Conservation (phyloP, 2,329 filamentous ascomycete species). For the Penicillium sp. region DNA sequence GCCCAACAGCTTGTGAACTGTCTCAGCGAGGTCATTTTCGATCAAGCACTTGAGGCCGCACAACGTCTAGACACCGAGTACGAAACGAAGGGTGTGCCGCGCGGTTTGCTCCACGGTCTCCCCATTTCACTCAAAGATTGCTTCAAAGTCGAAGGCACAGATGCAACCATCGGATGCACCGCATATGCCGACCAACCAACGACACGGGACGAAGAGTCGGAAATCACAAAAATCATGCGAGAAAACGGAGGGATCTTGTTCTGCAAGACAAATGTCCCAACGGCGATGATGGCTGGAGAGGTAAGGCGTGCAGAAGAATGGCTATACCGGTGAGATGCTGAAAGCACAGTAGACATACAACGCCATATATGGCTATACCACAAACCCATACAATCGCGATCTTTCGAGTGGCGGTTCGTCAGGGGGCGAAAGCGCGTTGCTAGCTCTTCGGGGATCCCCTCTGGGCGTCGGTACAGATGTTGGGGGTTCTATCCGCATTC, state of each 20-base stretch:
- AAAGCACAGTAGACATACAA: slow-evolving; percentile 42
- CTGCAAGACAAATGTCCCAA: slow-evolving; percentile 57
- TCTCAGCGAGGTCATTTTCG: slow-evolving; percentile 49
- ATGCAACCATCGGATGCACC: slow-evolving; percentile 18
- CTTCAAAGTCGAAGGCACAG: slow-evolving; percentile 52
- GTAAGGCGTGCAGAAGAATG: neutral
- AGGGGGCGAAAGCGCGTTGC: slow-evolving; percentile 56
- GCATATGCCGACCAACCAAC: neutral
- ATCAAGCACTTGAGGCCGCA: slow-evolving; percentile 54
- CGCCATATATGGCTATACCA: slow-evolving; percentile 51
- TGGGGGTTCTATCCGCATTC: slow-evolving; percentile 56
- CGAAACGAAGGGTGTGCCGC: slow-evolving; percentile 47
- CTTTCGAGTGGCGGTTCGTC: slow-evolving; percentile 56
- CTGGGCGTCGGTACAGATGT: slow-evolving; percentile 59
- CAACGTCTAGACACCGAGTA: slow-evolving; percentile 54
- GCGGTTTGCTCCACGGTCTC: slow-evolving; percentile 67
- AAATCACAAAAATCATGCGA: neutral
- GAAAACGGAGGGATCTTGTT: slow-evolving; percentile 52
- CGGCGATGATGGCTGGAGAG: slow-evolving; percentile 44
- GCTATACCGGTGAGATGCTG: neutral
- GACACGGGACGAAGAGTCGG: neutral
- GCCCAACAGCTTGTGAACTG: slow-evolving; percentile 19
- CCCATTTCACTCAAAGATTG: slow-evolving; percentile 68
- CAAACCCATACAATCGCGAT: slow-evolving; percentile 52
- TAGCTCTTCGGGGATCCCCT: slow-evolving; percentile 51